Percentiles rank a stretch among this genome's conserved stretches.
These are phyloP conservation scores for Lindgomyces ingoldianus DNA, from an alignment of 495 filamentous ascomycete genomes.

Conservation along the genomic window DNA sequence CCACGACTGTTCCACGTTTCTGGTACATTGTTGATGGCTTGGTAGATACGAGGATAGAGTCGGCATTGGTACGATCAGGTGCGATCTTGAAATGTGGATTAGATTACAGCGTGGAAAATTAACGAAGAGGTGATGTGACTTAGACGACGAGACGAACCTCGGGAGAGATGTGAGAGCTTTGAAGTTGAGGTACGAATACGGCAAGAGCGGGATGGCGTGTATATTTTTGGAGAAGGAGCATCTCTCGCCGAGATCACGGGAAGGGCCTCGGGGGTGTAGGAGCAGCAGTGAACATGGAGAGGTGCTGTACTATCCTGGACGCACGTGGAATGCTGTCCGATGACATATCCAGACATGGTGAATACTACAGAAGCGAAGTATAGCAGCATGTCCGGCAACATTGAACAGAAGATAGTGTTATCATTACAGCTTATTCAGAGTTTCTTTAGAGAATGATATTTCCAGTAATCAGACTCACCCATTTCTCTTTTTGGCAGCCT, in stretches of 20 bases:
- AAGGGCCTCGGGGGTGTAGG: neutral
- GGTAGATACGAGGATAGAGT: neutral
- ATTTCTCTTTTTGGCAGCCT: constrained; percentile 42
- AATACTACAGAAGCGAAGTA: neutral
- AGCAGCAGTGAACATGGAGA: neutral
- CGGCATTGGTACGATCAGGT: neutral
- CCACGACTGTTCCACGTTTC: neutral
- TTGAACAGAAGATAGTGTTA: neutral
- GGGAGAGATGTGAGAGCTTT: neutral
- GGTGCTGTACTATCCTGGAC: neutral
- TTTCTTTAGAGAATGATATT: constrained; percentile 35
- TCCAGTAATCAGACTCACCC: constrained; percentile 38
- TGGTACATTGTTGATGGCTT: neutral
- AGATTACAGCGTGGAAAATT: constrained; percentile 2
- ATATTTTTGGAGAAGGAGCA: neutral
- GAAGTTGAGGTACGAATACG: neutral
- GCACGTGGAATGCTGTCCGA: neutral
- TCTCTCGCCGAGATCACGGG: neutral
- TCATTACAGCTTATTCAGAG: neutral
- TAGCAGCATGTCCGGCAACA: neutral
- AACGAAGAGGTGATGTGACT: neutral
- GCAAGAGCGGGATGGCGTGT: neutral
- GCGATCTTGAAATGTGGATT: constrained; percentile 1
- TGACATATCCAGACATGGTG: neutral
- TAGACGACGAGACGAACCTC: neutral